Evolutionary conservation across 2,329 filamentous ascomycete genomes (phyloP), one percentile per base, ranked within the genome.

Genomic region (Sclerotinia glacialis): DNA sequence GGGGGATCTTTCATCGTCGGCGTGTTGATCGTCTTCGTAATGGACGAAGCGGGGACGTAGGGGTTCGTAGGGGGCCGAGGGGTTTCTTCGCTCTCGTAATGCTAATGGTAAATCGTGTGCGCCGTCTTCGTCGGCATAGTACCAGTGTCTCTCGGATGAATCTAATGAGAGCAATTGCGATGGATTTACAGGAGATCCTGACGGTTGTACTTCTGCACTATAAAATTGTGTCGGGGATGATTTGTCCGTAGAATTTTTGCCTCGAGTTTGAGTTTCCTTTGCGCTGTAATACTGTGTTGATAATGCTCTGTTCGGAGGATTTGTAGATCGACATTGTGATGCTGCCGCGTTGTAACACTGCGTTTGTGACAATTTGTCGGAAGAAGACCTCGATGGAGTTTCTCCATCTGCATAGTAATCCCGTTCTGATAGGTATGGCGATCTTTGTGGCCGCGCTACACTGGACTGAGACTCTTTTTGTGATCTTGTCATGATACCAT

Each of bases 11-110:
- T 42, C 50, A 9, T 61, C 50, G 11, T 47, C 61, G 9, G 50
- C 49, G n/a, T 58, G 3, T 18, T 46, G n/a, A 21, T 56, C 47
- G 42, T 64, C 50, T 37, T 61, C 58, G n/a, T 61, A 61, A 2
- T 61, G 58, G 2, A 61, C 58, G 58, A 26, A 37, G 1, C 58
- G 44, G 9, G 31, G 28, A 26, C 58, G 46, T 1, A 34, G 16
- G 16, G 44, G 31, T 3, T 34, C 44, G 14, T 23, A 31, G 5
- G 21, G 2, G 5, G n/a, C n/a, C 3, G n/a, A 14, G 6, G n/a
- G 46, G 1, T 18, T 40, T 23, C 31, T 34, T 21, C 44, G 44
- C 49, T 61, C 58, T 34, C 44, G 44, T 5, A 61, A 11, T 23
- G 58, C 44, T 8, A 61, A 11, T 23, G 58, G 58, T 8, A 61